These are phyloP conservation scores for Apiotrichum porosum DNA, from an alignment of 1,284 basidiomycete species.

Conservation along the genomic window DNA sequence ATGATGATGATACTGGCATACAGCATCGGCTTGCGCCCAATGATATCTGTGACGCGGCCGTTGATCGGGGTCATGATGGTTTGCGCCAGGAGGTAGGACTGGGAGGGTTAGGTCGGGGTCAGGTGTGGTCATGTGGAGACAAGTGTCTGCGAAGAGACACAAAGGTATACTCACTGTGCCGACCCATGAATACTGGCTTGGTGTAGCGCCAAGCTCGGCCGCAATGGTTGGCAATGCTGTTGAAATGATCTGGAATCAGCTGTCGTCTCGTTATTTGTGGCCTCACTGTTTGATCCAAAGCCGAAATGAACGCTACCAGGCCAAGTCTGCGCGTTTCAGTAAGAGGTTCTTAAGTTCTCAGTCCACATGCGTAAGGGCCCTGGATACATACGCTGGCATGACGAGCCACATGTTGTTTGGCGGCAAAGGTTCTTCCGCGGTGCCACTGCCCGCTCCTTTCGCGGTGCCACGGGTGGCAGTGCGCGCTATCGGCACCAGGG, in stretches of 20 bases:
- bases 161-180: conserved; percentile 18
- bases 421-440: conserved; percentile 12
- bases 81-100: conserved; percentile 27
- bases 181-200: conserved; percentile 36
- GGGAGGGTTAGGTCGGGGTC: neutral
- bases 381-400: conserved; percentile 20
- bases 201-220: conserved; percentile 26
- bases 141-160: too few relatives aligned
- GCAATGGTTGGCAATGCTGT: conserved; percentile 34
- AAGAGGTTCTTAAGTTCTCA: too few relatives aligned
- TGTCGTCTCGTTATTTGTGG: neutral
- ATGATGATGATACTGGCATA: conserved; percentile 22
- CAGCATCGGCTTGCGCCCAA: conserved; percentile 32
- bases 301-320: conserved; percentile 21
- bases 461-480: too few relatives aligned
- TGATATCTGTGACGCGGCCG: conserved; percentile 35
- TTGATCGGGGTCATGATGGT: conserved; percentile 31
- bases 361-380: neutral
- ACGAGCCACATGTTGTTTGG: conserved; percentile 33
- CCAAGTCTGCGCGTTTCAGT: neutral
- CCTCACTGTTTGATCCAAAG: conserved; percentile 25
- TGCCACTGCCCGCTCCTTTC: too few relatives aligned
- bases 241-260: conserved; percentile 23
- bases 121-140: too few relatives aligned
- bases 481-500: too few relatives aligned